Evolutionary conservation across 169 alveolate species (phyloP).

Genomic region (Besnoitia besnoiti): DNA sequence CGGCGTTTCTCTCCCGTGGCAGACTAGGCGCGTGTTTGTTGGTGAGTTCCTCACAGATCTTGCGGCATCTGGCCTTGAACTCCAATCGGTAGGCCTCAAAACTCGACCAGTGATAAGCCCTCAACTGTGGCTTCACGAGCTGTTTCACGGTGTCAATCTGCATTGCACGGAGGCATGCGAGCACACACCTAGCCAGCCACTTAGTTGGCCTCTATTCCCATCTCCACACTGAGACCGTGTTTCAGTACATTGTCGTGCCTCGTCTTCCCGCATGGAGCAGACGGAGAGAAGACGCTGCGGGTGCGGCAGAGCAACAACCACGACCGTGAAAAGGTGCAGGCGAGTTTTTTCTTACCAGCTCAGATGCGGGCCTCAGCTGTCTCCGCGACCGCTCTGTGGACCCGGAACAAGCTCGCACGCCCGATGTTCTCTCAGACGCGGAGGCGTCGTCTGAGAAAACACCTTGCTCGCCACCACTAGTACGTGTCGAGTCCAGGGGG

Average conservation of each 20-base stretch:
- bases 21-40: background rate
- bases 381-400: background rate
- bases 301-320: no score
- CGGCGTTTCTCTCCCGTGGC: background rate
- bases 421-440: no score
- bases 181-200: background rate
- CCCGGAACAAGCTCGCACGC: no score
- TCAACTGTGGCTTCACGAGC: background rate
- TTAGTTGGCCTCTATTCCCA: background rate
- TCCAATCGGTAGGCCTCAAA: background rate
- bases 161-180: background rate
- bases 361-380: background rate
- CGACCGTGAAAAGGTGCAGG: no score
- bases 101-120: background rate
- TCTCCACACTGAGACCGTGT: no score
- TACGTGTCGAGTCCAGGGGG: no score
- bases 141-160: background rate
- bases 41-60: background rate
- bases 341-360: background rate
- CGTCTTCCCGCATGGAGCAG: background rate
- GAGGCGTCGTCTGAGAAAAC: no score
- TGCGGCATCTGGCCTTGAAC: background rate
- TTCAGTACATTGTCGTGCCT: no score
- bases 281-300: no score
- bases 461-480: no score